Evolutionary conservation across 176 grass and related monocot species (phyloP).

Genomic region (Neostapfia colusana): DNA sequence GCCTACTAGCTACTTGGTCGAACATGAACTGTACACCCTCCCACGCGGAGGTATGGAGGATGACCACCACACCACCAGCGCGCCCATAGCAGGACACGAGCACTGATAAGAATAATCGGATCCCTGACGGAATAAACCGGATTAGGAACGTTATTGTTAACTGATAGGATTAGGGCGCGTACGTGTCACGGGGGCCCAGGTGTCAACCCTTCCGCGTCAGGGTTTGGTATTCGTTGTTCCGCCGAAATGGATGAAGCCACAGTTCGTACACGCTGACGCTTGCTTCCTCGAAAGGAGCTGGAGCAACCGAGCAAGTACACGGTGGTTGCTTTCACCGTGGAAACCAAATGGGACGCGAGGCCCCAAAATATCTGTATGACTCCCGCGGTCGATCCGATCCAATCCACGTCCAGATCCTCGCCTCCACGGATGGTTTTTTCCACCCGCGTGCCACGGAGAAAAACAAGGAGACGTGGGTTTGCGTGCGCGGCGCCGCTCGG

Average conservation of each 20-base stretch:
- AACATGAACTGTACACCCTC: background rate
- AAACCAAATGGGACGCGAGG: background rate
- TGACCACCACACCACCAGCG: no score
- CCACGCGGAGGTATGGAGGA: no score
- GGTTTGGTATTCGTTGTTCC: background rate
- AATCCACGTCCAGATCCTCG: slow-evolving; percentile 4
- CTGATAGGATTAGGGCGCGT: background rate
- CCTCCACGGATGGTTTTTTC: background rate
- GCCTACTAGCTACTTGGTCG: slow-evolving; percentile 5
- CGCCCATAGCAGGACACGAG: no score
- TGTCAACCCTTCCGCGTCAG: background rate
- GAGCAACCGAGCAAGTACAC: slow-evolving; percentile 19
- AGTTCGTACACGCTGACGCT: background rate
- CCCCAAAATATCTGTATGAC: slow-evolving; percentile 30
- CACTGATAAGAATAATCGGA: no score
- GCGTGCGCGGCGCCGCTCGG: background rate
- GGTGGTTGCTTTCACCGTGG: slow-evolving; percentile 37
- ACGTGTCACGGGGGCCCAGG: background rate
- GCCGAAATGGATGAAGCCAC: accelerated
- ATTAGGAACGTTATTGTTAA: background rate
- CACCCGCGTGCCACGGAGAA: background rate
- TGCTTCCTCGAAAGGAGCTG: background rate
- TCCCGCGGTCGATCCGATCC: slow-evolving; percentile 17
- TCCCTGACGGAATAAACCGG: background rate
- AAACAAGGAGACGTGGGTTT: background rate